A percentile compares a stretch with the other conserved stretches of the same genome.
Conservation (phyloP, 306 rosid genomes). For the Cucurbita moschata region DNA sequence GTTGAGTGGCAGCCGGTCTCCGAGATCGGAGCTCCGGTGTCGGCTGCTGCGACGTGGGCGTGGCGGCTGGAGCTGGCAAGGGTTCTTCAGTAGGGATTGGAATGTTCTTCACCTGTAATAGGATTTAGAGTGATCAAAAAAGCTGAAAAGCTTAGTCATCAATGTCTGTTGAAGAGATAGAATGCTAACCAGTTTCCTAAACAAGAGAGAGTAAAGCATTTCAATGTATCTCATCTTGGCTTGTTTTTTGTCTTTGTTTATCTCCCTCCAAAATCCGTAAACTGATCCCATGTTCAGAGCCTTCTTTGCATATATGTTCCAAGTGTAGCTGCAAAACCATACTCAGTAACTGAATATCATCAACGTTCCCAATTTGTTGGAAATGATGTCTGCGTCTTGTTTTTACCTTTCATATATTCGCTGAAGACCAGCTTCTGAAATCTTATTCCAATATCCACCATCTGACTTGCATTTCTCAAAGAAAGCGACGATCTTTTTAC, state of each 20-base stretch:
- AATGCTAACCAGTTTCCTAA: constrained; percentile 51
- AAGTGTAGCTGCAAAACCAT: constrained; percentile 56
- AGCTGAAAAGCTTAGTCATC: background rate
- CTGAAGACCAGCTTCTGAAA: constrained; percentile 54
- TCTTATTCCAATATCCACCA: constrained; percentile 40
- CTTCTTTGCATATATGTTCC: constrained; percentile 91
- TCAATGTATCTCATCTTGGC: constrained; percentile 78
- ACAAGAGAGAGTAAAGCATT: constrained; percentile 59
- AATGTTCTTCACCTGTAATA: constrained; percentile 42
- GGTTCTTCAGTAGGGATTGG: constrained; percentile 40
- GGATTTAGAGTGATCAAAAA: background rate
- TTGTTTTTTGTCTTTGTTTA: constrained; percentile 53
- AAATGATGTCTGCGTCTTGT: background rate
- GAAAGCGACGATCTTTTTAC: constrained; percentile 68
- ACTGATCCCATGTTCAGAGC: constrained; percentile 73
- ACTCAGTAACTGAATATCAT: background rate
- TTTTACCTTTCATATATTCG: constrained; percentile 70
- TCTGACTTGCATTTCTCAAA: constrained; percentile 64
- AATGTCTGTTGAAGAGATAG: too few species aligned
- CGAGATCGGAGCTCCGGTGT: background rate
- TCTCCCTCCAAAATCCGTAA: constrained; percentile 73
- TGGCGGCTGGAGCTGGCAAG: background rate
- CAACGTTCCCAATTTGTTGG: background rate
- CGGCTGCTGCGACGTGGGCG: background rate
- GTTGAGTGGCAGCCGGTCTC: background rate